Evolutionary conservation across 2,329 filamentous ascomycete species (phyloP), one percentile per base, ranked within the genome.

Genomic region (Cadophora malorum): DNA sequence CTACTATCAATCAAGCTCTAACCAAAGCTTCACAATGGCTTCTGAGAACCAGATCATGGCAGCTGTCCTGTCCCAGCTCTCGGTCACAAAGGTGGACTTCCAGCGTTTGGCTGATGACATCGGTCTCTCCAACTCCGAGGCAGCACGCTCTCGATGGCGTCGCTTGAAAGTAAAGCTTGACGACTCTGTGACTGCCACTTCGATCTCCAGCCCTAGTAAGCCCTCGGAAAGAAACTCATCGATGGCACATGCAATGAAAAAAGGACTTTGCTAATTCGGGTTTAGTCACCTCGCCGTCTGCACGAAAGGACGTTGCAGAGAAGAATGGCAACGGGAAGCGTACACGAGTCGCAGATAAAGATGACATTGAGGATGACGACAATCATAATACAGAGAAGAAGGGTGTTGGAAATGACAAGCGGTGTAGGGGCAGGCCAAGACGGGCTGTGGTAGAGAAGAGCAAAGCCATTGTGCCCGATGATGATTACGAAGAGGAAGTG

Each of bases 131-230:
- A 47, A 38, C 8, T 38, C 58, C 5, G 58, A 61, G 8, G 58
- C 58, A 19, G 58, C 58, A 45, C 58, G 58, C 9, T 61, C 58
- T 9, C 35, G 58, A 61, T 61, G 38, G 58, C 35, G 38, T 10
- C 58, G 58, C n/a, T 47, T 61, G 58, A 61, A 61, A 5, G 21
- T 14, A 4, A 61, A 61, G 5, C 41, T 61, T 28, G 58, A 61
- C 12, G 55, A 41, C 0, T 38, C 33, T 38, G 28, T 33, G 9
- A 19, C n/a, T 16, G 33, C 8, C 19, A 41, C 16, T 16, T 19
- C 33, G 14, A 25, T 23, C 3, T 14, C 8, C 9, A 58, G 55
- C 16, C 31, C 31, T 4, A 38, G 31, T 19, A 58, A 58, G 16
- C 55, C 38, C 21, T 19, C 5, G 55, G 33, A 38, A 58, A 38